phyloP scores from a whole-genome alignment of 371 early-diverging fungal genomes.

The Homolaphlyctis polyrhiza region DNA sequence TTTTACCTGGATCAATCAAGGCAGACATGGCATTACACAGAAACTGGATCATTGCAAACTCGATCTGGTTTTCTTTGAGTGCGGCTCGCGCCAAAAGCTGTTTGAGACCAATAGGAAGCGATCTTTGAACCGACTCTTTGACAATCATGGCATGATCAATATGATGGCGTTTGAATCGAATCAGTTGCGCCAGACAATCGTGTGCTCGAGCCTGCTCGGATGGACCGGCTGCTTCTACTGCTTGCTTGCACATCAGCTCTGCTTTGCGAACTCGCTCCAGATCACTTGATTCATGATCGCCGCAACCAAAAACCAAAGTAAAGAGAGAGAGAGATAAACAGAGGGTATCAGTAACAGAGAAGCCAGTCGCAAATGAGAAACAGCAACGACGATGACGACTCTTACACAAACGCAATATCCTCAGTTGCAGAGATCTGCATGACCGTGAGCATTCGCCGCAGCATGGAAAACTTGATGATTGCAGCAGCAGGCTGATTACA shows the following conservation, averaged over 20 bases:
- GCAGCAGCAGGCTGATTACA: not conserved
- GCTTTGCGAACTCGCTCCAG: not conserved
- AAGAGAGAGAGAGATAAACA: too few species aligned
- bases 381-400: not conserved
- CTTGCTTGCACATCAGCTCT: not conserved
- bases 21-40: not conserved
- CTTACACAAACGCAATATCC: not conserved
- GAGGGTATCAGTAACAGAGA: too few species aligned
- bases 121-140: not conserved
- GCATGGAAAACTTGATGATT: not conserved
- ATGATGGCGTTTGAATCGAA: not conserved
- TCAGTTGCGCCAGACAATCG: not conserved
- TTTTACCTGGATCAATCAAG: too few species aligned
- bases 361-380: not conserved
- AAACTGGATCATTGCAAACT: not conserved
- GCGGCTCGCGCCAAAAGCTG: not conserved
- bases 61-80: not conserved
- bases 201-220: not conserved
- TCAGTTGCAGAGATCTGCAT: not conserved
- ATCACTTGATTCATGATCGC: conserved; percentile 1
- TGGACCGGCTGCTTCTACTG: not conserved
- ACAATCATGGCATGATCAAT: not conserved
- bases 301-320: too few species aligned
- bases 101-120: not conserved
- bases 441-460: not conserved